Evolutionary conservation across 108 stramenopile genomes (phyloP).

Genomic region (Ochromonas danica): DNA sequence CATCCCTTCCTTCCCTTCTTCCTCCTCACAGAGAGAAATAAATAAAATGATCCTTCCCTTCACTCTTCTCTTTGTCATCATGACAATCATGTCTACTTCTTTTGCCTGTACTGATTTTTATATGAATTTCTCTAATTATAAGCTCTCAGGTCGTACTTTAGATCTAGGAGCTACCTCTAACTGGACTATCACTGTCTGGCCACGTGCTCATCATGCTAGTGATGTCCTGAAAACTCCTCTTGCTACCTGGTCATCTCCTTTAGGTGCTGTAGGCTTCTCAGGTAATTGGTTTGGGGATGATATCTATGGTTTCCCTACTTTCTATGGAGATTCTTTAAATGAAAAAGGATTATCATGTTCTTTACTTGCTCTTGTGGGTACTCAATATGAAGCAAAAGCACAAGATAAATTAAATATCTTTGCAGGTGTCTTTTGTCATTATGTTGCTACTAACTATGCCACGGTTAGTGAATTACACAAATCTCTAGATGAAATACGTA

Average conservation of each 20-base stretch:
- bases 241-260: background rate
- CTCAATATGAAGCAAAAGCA: background rate
- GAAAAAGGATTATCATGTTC: background rate
- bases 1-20: too few relatives aligned
- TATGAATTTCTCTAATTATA: conserved; percentile 4
- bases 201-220: background rate
- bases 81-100: too few relatives aligned
- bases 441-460: background rate
- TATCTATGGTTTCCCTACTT: background rate
- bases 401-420: background rate
- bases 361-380: conserved; percentile 1
- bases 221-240: background rate
- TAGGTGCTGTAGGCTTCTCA: background rate
- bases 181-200: conserved; percentile 22
- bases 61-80: too few relatives aligned
- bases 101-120: conserved; percentile 12
- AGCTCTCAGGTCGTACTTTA: background rate
- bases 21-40: too few relatives aligned
- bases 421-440: conserved; percentile 6
- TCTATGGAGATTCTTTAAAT: conserved; percentile 4
- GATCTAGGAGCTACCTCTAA: background rate
- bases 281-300: conserved; percentile 22
- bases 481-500: background rate
- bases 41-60: too few relatives aligned
- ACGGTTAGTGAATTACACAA: background rate